Conservation (phyloP, 305 asterid species). For the Withania somnifera region DNA sequence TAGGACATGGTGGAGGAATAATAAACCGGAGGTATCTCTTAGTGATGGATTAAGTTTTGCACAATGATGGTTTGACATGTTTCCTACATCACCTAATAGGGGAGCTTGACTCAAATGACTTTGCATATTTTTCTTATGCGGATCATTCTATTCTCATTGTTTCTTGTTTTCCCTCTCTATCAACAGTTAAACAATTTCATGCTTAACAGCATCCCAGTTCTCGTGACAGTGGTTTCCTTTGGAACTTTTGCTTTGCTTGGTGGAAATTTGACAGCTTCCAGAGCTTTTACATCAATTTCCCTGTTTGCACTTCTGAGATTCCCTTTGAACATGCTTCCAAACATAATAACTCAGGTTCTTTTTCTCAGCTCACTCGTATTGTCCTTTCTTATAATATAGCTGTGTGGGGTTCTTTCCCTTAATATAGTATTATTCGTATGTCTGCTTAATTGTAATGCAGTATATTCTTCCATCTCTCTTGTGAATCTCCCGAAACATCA, state of each 20-base stretch:
- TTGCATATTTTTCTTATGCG: neutral
- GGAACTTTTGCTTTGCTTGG: slow-evolving; percentile 78
- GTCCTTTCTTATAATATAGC: neutral
- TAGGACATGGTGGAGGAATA: neutral
- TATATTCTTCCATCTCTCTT: neutral
- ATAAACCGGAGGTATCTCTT: neutral
- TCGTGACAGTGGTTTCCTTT: slow-evolving; percentile 76
- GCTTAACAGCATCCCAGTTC: slow-evolving; percentile 82
- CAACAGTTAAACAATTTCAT: slow-evolving; percentile 81
- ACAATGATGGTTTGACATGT: neutral
- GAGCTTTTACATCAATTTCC: slow-evolving; percentile 90
- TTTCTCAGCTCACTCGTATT: neutral
- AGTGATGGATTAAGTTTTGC: neutral
- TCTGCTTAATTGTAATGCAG: neutral
- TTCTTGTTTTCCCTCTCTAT: slow-evolving; percentile 11
- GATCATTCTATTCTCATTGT: neutral
- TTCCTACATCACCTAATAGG: neutral
- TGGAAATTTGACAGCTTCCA: slow-evolving; percentile 87
- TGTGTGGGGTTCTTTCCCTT: neutral
- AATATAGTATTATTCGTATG: neutral
- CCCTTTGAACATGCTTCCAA: slow-evolving; percentile 87
- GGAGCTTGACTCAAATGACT: neutral
- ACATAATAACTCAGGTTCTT: slow-evolving; percentile 80
- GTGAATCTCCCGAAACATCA: neutral
- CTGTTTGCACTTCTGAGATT: slow-evolving; percentile 61